Base-by-base conservation (phyloP, 2,329 filamentous ascomycete genomes). In the Byssochlamys sp. region DNA sequence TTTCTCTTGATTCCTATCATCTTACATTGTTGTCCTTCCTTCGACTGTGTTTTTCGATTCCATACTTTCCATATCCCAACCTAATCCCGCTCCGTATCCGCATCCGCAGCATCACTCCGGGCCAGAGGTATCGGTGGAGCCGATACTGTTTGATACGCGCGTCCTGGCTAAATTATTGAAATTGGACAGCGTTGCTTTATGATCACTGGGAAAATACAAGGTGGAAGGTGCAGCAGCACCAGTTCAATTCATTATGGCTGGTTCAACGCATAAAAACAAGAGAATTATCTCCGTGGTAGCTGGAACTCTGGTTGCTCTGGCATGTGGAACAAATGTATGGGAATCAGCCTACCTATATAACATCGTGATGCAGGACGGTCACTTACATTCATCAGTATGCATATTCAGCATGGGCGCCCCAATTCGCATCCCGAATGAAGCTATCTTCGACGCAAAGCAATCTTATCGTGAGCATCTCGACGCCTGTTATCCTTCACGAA, bases 341-440 rank as follows among this genome's bases (percentile, higher is more conserved):
- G 14, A 19, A 54, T 14, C 14, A 67, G 84, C 75, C 27, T 45
- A 14, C 31, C 55, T 19, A 52, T 57, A 33, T 31, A 31, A 19
- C 39, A 52, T 26, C 31, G 33, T 54, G 26, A 50, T 45, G 35
- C 33, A 54, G 19, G 54, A 52, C 53, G 33, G 55, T 49, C 53
- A 48, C 61, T 66, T 31, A 67, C 60, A 52, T 49, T 53, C 72
- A 59, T 54, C 69, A 96, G 90, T 97, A 99, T 83, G 92, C 91
- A 69, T 99, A 96, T 75, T 96, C 91, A 57, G 92, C 92, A 74
- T 99, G 94, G 91, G 91, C 90, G 12, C 94, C 94, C 24, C 91
- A 96, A 75, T 96, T 96, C 70, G 91, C 91, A 54, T 86, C 95
- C 67, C 86, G 84, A 65, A 80, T 99, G 66, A 85, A 88, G 70